A percentile compares a stretch with the other conserved stretches of the same genome.
Conservation (phyloP, 441 rosid genomes). For the Geranium incanum region DNA sequence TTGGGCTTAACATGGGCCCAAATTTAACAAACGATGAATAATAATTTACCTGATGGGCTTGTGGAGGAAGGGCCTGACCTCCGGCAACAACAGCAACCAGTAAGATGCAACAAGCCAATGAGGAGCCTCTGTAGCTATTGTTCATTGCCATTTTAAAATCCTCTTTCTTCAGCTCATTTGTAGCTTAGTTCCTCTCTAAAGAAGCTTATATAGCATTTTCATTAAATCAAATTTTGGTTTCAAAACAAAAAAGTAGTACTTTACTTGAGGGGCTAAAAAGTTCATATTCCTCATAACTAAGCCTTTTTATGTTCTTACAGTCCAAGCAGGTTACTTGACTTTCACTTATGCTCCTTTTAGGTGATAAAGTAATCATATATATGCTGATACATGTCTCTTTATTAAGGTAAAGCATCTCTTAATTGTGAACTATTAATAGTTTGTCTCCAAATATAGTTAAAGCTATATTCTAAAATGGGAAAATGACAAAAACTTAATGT, state of each 20-base stretch:
- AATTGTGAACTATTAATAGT: neutral
- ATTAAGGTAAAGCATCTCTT: constrained; percentile 24
- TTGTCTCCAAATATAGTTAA: neutral
- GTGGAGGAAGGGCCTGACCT: constrained; percentile 18
- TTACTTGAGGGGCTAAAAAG: constrained; percentile 28
- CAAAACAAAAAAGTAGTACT: constrained; percentile 9
- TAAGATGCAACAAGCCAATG: constrained; percentile 27
- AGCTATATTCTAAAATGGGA: neutral
- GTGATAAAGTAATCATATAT: neutral
- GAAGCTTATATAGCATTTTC: constrained; percentile 13
- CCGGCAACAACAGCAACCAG: constrained; percentile 25
- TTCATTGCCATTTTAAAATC: constrained; percentile 16
- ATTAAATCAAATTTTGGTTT: constrained; percentile 10
- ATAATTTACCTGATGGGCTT: neutral
- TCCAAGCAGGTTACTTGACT: constrained; percentile 16
- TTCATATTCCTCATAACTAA: constrained; percentile 11
- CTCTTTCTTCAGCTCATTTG: constrained; percentile 1
- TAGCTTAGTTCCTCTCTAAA: neutral
- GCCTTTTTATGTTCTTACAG: neutral
- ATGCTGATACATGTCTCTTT: constrained; percentile 11
- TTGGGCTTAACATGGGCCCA: neutral
- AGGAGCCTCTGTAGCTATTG: constrained; percentile 13
- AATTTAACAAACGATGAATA: neutral
- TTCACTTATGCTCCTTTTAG: constrained; percentile 21
- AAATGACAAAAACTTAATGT: no score